Percentiles rank a stretch among this genome's conserved stretches.
Conservation (phyloP, 495 filamentous ascomycete genomes). For the Neurospora pannonica region DNA sequence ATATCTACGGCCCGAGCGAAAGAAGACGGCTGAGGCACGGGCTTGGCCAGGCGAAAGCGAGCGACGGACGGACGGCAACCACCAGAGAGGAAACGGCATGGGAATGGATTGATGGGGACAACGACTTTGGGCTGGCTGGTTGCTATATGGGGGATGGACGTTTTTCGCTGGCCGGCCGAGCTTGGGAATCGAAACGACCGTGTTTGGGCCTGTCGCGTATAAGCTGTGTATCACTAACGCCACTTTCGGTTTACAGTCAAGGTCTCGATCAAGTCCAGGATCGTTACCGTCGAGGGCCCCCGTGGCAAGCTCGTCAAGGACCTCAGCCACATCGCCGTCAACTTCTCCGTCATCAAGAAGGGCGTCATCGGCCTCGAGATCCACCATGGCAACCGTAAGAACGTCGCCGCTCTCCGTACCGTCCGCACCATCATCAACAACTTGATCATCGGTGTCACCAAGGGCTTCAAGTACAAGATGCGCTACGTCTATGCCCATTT, state of each 20-base stretch:
- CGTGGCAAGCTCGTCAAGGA: slow-evolving; percentile 94
- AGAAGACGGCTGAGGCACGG: background rate
- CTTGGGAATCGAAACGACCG: background rate
- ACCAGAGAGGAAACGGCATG: background rate
- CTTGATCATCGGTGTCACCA: slow-evolving; percentile 94
- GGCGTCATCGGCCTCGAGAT: slow-evolving; percentile 87
- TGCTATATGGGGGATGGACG: background rate
- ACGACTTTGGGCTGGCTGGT: background rate
- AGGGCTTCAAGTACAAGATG: slow-evolving; percentile 99
- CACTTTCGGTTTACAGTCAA: slow-evolving; percentile 56
- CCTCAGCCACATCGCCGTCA: slow-evolving; percentile 89
- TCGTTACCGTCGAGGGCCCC: slow-evolving; percentile 93
- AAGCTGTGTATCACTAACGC: background rate
- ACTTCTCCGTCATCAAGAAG: slow-evolving; percentile 76
- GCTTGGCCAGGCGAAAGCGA: slow-evolving; percentile 2
- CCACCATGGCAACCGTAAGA: slow-evolving; percentile 96
- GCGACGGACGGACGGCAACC: slow-evolving; percentile 8
- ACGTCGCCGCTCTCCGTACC: slow-evolving; percentile 92
- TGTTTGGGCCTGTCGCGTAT: slow-evolving; percentile 2
- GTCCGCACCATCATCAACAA: slow-evolving; percentile 97
- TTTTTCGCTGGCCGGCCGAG: background rate
- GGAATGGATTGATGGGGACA: background rate
- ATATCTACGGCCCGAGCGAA: background rate
- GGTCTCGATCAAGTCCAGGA: slow-evolving; percentile 87
- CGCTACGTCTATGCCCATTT: slow-evolving; percentile 99